Evolutionary conservation across 352 stramenopile species (phyloP).

Genomic region (Phytophthora idaei): DNA sequence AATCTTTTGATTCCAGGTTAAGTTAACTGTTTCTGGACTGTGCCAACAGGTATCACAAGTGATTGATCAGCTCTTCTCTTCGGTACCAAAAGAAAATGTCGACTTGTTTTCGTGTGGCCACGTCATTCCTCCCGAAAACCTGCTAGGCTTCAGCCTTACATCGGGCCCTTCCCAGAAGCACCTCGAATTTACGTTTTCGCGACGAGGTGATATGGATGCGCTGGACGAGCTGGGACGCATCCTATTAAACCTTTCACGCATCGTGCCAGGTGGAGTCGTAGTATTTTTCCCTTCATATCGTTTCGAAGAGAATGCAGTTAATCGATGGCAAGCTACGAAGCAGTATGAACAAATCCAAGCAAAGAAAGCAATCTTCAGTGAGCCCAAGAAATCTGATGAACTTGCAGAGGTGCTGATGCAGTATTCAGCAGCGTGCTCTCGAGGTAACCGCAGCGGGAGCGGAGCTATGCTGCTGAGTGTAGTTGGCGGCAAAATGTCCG

Average conservation of each 20-base stretch:
- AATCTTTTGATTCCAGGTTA: not conserved
- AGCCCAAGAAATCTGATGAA: conserved; percentile 94
- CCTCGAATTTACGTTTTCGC: conserved; percentile 95
- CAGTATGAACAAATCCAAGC: conserved; percentile 84
- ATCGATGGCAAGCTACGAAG: conserved; percentile 85
- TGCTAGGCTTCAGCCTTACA: conserved; percentile 80
- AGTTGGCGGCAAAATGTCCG: conserved; percentile 98
- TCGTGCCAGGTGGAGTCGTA: conserved; percentile 95
- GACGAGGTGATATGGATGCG: conserved; percentile 69
- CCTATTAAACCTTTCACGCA: conserved; percentile 90
- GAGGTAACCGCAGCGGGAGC: conserved; percentile 24
- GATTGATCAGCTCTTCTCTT: conserved; percentile 93
- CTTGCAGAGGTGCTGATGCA: conserved; percentile 87
- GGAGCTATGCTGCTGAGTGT: conserved; percentile 96
- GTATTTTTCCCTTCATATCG: conserved; percentile 98
- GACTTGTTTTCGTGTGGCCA: conserved; percentile 98
- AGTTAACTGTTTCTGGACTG: conserved; percentile 8
- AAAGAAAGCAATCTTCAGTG: conserved; percentile 93
- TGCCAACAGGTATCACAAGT: conserved; percentile 87
- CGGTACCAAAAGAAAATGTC: conserved; percentile 72
- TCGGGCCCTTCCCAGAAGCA: conserved; percentile 85
- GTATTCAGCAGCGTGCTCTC: conserved; percentile 80
- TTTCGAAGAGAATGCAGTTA: conserved; percentile 93
- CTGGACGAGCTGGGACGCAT: conserved; percentile 95
- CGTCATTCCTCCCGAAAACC: conserved; percentile 95